Evolutionary conservation across 352 stramenopile species (phyloP), one percentile per base, ranked within the genome.

Genomic region (Poterioochromonas sp.): DNA sequence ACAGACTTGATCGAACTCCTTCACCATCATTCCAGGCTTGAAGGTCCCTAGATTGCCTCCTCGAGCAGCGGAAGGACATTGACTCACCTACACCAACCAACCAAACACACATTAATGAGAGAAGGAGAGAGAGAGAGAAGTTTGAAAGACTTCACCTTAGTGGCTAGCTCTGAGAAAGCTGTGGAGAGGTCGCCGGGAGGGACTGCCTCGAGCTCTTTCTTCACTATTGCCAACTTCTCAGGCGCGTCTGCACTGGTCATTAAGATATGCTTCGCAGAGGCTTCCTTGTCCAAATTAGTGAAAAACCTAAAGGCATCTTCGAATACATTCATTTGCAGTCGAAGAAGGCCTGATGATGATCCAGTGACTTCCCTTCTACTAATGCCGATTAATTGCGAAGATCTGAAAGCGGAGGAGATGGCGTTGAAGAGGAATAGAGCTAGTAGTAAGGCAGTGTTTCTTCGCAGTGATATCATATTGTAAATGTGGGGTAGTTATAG

Each of bases 1-100:
- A 32, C 39, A 49, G 26, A 77, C 71, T 22, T 29, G 40, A 34
- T 77, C 71, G 8, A 77, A 70, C 26, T 60, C 71, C n/a, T 54
- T 26, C 44, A 77, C 71, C 71, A 77, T 77, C 58, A 69, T 60
- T 69, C 71, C 71, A 34, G 71, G 71, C 26, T 64, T 44, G 58
- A 77, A 77, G 29, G 58, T 71, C 1, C 71, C 71, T 8, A 77
- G 58, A 58, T 77, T 64, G 29, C 71, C 71, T 8, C 71, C 71
- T 49, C 71, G 8, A 20, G 8, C 26, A 5, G 64, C 40, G n/a
- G 64, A 73, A 5, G 64, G 64, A 54, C 64, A 73, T 62, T 32
- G 2, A 62, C 51, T 62, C 8, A 62, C 51, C 51, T 62, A 62
- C 2, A 8, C 8, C 12, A 62, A 22, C 12, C 8, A 8, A 62